phyloP scores from a whole-genome alignment of 768 basidiomycete genomes.

The Amanita exitialis region DNA sequence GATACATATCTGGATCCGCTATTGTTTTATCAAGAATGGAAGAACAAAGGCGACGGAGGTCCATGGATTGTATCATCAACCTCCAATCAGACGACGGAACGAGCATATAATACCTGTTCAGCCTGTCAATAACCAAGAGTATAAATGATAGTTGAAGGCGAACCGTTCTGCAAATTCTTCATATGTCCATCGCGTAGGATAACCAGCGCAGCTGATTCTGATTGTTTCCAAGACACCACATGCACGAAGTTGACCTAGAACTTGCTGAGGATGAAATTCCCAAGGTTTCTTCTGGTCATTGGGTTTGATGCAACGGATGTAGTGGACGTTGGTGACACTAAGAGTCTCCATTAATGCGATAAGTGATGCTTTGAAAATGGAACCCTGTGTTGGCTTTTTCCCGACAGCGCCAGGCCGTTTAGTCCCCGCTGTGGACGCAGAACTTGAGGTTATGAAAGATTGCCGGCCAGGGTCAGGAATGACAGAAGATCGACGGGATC shows the following conservation, averaged over 20 bases:
- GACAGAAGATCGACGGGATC: conserved; percentile 72
- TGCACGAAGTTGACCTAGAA: conserved; percentile 87
- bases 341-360: conserved; percentile 96
- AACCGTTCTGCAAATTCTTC: conserved; percentile 98
- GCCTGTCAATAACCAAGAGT: conserved; percentile 10
- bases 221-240: conserved; percentile 99
- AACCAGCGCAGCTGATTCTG: conserved; percentile 96
- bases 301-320: conserved; percentile 98
- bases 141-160: conserved; percentile 14
- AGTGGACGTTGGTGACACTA: conserved; percentile 95
- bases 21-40: conserved; percentile 81
- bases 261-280: conserved; percentile 95
- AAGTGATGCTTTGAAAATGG: conserved; percentile 95
- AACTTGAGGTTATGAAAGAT: conserved; percentile 48
- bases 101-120: conserved; percentile 89
- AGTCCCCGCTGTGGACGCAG: conserved; percentile 25
- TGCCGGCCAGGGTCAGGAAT: conserved; percentile 84
- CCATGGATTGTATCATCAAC: conserved; percentile 72
- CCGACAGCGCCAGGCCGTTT: conserved; percentile 59
- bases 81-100: conserved; percentile 82
- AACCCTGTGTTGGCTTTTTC: conserved; percentile 95
- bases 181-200: conserved; percentile 96
- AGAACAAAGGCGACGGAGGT: conserved; percentile 73
- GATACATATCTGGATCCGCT: conserved; percentile 93
- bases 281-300: conserved; percentile 95